Evolutionary conservation across 371 early-diverging fungal species (phyloP).

Genomic region (Lichtheimia ramosa): DNA sequence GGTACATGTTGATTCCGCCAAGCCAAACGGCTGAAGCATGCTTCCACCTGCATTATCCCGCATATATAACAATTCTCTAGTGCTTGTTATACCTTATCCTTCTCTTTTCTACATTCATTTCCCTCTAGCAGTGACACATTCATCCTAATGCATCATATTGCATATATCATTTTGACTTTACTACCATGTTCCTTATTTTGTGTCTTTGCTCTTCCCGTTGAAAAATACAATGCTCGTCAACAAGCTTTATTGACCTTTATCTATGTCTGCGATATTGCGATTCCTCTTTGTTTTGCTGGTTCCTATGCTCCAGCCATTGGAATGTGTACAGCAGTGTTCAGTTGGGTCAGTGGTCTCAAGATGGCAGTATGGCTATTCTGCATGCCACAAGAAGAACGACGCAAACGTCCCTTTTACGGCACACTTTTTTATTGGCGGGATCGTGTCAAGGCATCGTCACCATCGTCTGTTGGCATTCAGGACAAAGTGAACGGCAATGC

Average conservation of each 20-base stretch:
- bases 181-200: constrained; percentile 26
- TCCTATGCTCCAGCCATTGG: constrained; percentile 14
- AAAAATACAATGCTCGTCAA: constrained; percentile 14
- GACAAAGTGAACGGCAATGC: background rate
- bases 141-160: constrained; percentile 7
- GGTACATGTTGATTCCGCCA: no score
- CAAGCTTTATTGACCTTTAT: constrained; percentile 14
- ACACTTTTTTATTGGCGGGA: constrained; percentile 33
- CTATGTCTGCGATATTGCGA: constrained; percentile 21
- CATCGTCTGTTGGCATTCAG: background rate
- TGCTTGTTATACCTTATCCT: no score
- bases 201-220: constrained; percentile 26
- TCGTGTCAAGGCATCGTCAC: constrained; percentile 3
- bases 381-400: constrained; percentile 36
- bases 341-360: constrained; percentile 37
- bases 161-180: constrained; percentile 16
- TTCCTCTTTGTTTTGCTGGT: constrained; percentile 35
- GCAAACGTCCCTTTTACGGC: constrained; percentile 22
- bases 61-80: no score
- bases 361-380: constrained; percentile 45
- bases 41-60: no score
- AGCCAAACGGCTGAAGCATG: no score
- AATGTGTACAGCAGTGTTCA: constrained; percentile 23
- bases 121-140: no score
- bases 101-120: no score